These are phyloP conservation scores for Cyclostephanos tholiformis DNA, from an alignment of 108 stramenopile species.

Conservation along the genomic window DNA sequence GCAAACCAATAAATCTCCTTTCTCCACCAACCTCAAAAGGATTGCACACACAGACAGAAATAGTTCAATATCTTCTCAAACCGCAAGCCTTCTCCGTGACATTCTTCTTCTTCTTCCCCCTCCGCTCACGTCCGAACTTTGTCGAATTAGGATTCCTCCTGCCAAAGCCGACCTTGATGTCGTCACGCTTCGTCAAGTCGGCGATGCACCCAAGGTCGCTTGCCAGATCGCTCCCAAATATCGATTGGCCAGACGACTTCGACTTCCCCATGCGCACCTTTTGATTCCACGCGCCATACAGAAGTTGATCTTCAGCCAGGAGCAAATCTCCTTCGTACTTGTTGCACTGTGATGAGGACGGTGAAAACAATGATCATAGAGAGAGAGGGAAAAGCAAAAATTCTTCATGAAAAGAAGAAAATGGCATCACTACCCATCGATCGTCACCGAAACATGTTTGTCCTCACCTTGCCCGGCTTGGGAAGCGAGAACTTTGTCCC, in stretches of 20 bases:
- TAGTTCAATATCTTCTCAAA: conserved; percentile 72
- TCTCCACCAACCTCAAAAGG: no score
- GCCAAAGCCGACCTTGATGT: conserved; percentile 89
- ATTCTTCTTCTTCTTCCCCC: conserved; percentile 93
- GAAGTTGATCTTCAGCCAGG: conserved; percentile 95
- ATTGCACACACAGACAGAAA: no score
- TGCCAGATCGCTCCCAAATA: conserved; percentile 89
- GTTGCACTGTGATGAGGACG: conserved; percentile 50
- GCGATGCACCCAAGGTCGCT: conserved; percentile 80
- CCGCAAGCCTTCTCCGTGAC: conserved; percentile 81
- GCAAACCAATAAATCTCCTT: not conserved
- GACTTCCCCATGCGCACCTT: conserved; percentile 86
- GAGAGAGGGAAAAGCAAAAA: not conserved
- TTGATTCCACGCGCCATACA: conserved; percentile 96
- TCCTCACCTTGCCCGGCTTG: conserved; percentile 78
- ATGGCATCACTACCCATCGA: conserved; percentile 21
- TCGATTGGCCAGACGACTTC: conserved; percentile 63
- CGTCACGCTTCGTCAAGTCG: conserved; percentile 62
- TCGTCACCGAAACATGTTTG: no score
- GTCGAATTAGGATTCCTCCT: conserved; percentile 89
- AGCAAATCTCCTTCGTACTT: conserved; percentile 92
- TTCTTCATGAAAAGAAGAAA: conserved; percentile 4
- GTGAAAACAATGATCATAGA: not conserved
- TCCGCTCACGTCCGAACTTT: conserved; percentile 89
- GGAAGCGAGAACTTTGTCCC: conserved; percentile 96